Conservation (phyloP, 495 filamentous ascomycete genomes). For the Penicillium robsamsonii region DNA sequence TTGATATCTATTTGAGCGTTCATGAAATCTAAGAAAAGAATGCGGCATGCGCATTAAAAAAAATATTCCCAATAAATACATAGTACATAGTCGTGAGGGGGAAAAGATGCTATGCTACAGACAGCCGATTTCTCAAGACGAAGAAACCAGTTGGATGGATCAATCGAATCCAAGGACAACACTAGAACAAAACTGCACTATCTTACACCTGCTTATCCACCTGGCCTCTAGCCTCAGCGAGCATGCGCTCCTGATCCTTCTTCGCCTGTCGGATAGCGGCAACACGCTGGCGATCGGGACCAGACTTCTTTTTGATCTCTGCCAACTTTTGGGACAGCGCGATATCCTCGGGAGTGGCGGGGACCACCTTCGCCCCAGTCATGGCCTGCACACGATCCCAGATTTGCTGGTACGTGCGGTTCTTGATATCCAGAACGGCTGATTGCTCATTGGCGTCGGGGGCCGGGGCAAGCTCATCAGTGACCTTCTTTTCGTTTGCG, state of each 20-base stretch:
- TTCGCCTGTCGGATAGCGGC: slow-evolving; percentile 58
- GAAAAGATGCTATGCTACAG: slow-evolving; percentile 45
- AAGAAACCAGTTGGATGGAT: slow-evolving; percentile 14
- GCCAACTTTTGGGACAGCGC: slow-evolving; percentile 57
- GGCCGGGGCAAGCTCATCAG: slow-evolving; percentile 39
- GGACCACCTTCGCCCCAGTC: slow-evolving; percentile 64
- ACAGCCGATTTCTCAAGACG: slow-evolving; percentile 19
- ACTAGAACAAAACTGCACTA: slow-evolving; percentile 14
- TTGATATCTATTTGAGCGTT: neutral
- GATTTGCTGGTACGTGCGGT: slow-evolving; percentile 54
- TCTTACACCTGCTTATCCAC: slow-evolving; percentile 39
- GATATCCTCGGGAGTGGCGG: slow-evolving; percentile 59
- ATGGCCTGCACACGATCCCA: slow-evolving; percentile 62
- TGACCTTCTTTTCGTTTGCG: slow-evolving; percentile 22
- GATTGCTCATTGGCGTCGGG: slow-evolving; percentile 34
- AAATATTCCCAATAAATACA: slow-evolving; percentile 21
- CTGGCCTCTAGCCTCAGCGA: slow-evolving; percentile 57
- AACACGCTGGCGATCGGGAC: slow-evolving; percentile 53
- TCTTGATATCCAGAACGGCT: slow-evolving; percentile 36
- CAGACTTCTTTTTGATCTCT: slow-evolving; percentile 50
- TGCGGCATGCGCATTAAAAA: slow-evolving; percentile 16
- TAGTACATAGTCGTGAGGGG: slow-evolving; percentile 22
- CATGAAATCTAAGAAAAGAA: neutral
- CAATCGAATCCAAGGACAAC: slow-evolving; percentile 16
- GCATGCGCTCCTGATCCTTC: slow-evolving; percentile 59